Base-by-base conservation (phyloP, 106 monocot genomes). In the Phalaenopsis equestris region DNA sequence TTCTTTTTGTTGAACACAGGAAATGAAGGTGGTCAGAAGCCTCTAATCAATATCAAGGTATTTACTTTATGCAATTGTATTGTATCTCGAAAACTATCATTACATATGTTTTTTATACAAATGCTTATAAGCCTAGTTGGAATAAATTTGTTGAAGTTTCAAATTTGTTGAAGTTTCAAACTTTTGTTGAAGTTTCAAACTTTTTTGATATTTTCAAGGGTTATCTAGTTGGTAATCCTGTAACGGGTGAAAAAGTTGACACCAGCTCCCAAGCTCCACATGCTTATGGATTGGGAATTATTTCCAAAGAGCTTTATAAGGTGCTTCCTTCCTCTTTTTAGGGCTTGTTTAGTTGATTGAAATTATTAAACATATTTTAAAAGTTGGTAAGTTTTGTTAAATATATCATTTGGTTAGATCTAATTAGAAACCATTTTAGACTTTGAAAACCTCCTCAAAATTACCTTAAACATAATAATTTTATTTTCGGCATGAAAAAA, bases 201-300 rank as follows among this genome's bases (percentile, higher is more conserved):
- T n/a, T 10, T 23, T 70, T 38, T 6, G 38, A 14, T 23, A 12
- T 1, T 49, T 43, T 49, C 1, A 15, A 76, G 76, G 76, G 76
- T 52, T 76, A 76, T 76, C 2, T 49, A 11, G 49, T 76, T 76
- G 76, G 76, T 6, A 76, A 76, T 30, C 2, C 76, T 24, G 30
- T 11, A 76, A 76, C 76, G 10, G 76, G 76, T 49, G 76, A 76
- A 49, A 24, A 47, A 15, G 76, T 49, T 23, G 76, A 76, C 49
- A 47, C 23, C 1, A 76, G 1, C 42, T 12, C 76, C 30, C 76
- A 52, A 76, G 52, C 18, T 76, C 24, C 19, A 1, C 76, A 76
- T 76, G 76, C 76, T 49, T 52, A 76, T 76, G 76, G 76, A 48
- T 49, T 76, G 48, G 76, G 76, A 49, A 76, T 76, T 30, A 76